phyloP scores from a whole-genome alignment of 2,329 filamentous ascomycete genomes.

The Geosmithia morbida region DNA sequence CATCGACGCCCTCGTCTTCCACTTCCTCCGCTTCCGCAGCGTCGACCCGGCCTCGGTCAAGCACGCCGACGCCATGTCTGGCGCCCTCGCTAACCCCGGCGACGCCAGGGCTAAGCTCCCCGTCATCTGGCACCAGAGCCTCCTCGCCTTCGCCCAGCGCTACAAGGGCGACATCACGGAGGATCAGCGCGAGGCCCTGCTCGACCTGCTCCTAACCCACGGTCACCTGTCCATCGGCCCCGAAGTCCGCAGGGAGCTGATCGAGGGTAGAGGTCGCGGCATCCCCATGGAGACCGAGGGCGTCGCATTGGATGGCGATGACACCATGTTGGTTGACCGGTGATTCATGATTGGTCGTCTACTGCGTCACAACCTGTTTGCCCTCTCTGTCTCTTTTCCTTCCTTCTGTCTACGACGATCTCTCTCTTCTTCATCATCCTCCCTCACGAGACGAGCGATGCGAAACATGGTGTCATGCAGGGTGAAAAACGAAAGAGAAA shows the following conservation, averaged over 20 bases:
- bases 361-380: background rate
- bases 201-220: conserved; percentile 73
- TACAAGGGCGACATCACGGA: conserved; percentile 96
- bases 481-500: background rate
- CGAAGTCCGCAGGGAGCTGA: conserved; percentile 75
- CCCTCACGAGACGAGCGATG: background rate
- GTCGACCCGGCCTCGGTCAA: conserved; percentile 45
- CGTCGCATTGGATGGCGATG: conserved; percentile 56
- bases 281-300: conserved; percentile 45
- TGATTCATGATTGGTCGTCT: no score
- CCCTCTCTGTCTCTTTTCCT: background rate
- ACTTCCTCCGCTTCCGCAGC: conserved; percentile 81
- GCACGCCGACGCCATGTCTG: conserved; percentile 36
- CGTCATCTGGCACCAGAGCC: conserved; percentile 90
- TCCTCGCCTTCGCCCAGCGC: conserved; percentile 82
- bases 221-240: conserved; percentile 83
- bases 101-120: conserved; percentile 54
- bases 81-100: conserved; percentile 21
- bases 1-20: conserved; percentile 87
- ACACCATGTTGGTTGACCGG: conserved; percentile 70
- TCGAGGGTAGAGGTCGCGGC: conserved; percentile 78
- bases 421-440: background rate
- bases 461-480: background rate
- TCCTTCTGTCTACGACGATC: background rate
- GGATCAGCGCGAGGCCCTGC: conserved; percentile 78